Evolutionary conservation across 2,329 filamentous ascomycete species (phyloP), one percentile per base, ranked within the genome.

Genomic region (Thielaviopsis euricoi): DNA sequence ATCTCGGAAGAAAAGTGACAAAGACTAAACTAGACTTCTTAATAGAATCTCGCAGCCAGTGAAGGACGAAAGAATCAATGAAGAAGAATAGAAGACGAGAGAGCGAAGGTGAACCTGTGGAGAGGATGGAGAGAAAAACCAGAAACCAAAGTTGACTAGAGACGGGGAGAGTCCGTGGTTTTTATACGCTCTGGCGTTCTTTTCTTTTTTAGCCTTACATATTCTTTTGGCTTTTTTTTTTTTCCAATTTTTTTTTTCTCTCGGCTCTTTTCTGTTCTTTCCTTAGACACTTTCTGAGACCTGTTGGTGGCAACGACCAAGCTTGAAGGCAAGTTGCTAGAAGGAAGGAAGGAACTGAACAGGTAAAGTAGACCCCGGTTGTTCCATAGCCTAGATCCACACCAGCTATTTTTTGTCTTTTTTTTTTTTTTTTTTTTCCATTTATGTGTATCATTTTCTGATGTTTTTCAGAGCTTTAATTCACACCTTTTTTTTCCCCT

Each of bases 51-150:
- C n/a, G 5, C 37, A 43, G 17, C 37, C 37, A n/a, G 37, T 43
- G 17, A 43, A 43, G 37, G 37, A 52, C 15, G 48, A 56, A 33
- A 26, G 52, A 54, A 17, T 12, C 5, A 43, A 54, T 21, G 13
- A 55, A 55, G 33, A 55, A 55, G 40, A 53, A 52, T 40, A 53
- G 40, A 40, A 29, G 50, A 37, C 52, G 37, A 52, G 50, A 40
- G 15, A 22, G 37, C 29, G 56, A 52, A 40, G 40, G 40, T 25
- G 50, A 57, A 51, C 56, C 49, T 52, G 37, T 53, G 56, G 53
- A 43, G 56, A 58, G 56, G 48, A 58, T 53, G 37, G 23, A 33
- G 33, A 40, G 50, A 40, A 58, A 26, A 29, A 40, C 29, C 22
- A 48, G 25, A n/a, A 29, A 52, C 15, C 40, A 22, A 26, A 49